These are phyloP conservation scores for Lactifluus pinguis DNA, from an alignment of 768 basidiomycete species.

Conservation along the genomic window DNA sequence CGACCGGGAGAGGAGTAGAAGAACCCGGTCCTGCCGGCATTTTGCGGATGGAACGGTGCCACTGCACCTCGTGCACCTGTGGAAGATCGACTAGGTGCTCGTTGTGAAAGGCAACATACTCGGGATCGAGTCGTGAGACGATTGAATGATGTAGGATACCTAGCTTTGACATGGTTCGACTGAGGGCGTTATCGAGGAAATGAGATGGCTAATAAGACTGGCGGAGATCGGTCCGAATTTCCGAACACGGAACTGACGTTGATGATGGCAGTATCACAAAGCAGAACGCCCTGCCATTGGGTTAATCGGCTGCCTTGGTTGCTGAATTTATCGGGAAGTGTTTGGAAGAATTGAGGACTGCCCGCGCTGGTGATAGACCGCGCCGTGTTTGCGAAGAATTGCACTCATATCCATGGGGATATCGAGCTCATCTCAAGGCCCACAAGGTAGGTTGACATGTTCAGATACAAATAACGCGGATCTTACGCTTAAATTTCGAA, in stretches of 20 bases:
- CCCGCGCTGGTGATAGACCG: too few species aligned
- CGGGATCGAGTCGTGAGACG: conserved; percentile 48
- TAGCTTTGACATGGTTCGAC: conserved; percentile 21
- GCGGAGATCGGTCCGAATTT: conserved; percentile 1
- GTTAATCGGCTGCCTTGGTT: conserved; percentile 40
- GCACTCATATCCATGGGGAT: conserved; percentile 60
- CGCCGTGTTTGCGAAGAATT: too few species aligned
- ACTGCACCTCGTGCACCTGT: conserved; percentile 49
- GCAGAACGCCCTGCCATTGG: conserved; percentile 37
- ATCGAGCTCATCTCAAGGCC: conserved; percentile 53
- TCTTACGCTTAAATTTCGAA: not conserved
- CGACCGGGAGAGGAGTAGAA: conserved; percentile 48
- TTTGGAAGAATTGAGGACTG: conserved; percentile 28
- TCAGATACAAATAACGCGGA: not conserved
- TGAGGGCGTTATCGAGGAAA: not conserved
- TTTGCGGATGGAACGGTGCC: conserved; percentile 51
- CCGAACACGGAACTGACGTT: not conserved
- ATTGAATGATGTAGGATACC: conserved; percentile 58
- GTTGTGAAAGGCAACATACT: conserved; percentile 59
- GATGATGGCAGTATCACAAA: conserved; percentile 27
- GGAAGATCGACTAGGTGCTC: conserved; percentile 35
- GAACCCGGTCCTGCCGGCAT: conserved; percentile 46
- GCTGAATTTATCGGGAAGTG: conserved; percentile 49
- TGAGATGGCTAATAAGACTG: too few species aligned
- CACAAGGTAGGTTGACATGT: conserved; percentile 46